A percentile compares a stretch with the other conserved stretches of the same genome.
These are phyloP conservation scores for Fraxinus latifolia DNA, from an alignment of 305 asterid species.

Conservation along the genomic window DNA sequence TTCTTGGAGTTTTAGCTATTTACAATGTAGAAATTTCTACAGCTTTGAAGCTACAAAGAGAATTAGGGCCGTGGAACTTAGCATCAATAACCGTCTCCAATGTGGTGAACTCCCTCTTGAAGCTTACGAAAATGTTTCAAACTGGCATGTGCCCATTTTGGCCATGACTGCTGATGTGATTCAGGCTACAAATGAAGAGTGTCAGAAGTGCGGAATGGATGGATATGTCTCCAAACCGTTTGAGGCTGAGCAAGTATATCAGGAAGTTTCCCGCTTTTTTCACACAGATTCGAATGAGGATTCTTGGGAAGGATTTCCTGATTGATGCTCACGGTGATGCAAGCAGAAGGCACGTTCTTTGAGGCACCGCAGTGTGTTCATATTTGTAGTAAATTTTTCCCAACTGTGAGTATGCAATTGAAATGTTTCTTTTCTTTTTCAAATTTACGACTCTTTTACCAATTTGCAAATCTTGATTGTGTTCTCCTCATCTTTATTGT, in stretches of 20 bases:
- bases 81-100: slow-evolving; percentile 41
- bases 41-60: slow-evolving; percentile 84
- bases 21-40: slow-evolving; percentile 11
- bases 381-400: slow-evolving; percentile 36
- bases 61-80: slow-evolving; percentile 59
- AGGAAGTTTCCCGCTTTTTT: slow-evolving; percentile 77
- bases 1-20: not conserved
- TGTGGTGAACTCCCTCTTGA: slow-evolving; percentile 45
- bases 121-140: slow-evolving; percentile 40
- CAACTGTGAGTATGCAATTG: slow-evolving; percentile 45
- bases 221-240: slow-evolving; percentile 95
- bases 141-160: slow-evolving; percentile 87
- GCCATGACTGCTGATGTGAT: slow-evolving; percentile 99
- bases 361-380: slow-evolving; percentile 26
- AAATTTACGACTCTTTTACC: not conserved
- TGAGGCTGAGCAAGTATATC: slow-evolving; percentile 88
- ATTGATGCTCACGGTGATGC: slow-evolving; percentile 19
- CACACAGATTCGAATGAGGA: slow-evolving; percentile 34
- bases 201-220: slow-evolving; percentile 70
- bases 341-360: slow-evolving; percentile 17
- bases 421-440: not conserved
- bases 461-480: not conserved
- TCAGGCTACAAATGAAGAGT: slow-evolving; percentile 80
- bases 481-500: not conserved
- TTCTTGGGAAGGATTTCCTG: slow-evolving; percentile 18